Percentiles rank a stretch among this genome's conserved stretches.
Conservation (phyloP, 2,329 filamentous ascomycete genomes). For the Penicillium sp. region DNA sequence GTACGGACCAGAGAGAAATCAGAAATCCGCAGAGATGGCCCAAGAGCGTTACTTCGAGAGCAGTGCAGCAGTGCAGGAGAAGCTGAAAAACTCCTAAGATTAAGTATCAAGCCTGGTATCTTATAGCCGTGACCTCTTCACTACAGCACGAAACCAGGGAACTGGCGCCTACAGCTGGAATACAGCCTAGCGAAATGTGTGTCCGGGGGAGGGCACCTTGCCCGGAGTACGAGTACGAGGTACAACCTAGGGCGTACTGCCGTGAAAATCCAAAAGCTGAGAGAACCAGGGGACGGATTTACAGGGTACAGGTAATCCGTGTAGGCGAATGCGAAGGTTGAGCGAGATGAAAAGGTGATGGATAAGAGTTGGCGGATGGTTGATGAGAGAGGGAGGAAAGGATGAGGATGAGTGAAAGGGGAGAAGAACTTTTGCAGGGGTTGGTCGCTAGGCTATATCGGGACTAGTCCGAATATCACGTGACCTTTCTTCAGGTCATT, state of each 20-base stretch:
- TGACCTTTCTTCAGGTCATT: too few relatives aligned
- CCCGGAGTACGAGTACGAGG: conserved; percentile 35
- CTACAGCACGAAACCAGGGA: conserved; percentile 35
- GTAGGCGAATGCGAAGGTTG: background rate
- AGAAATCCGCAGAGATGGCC: background rate
- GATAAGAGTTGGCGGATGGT: conserved; percentile 4
- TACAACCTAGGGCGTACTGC: conserved; percentile 30
- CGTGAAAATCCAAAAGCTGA: conserved; percentile 15
- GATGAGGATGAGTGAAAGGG: background rate
- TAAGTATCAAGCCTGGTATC: conserved; percentile 7
- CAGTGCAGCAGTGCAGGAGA: background rate
- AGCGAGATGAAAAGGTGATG: conserved; percentile 8
- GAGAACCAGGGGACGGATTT: conserved; percentile 20
- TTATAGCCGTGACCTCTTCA: conserved; percentile 31
- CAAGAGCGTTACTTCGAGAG: conserved; percentile 6
- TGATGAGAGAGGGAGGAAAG: conserved; percentile 6
- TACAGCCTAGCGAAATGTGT: conserved; percentile 35
- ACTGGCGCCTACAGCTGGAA: conserved; percentile 38
- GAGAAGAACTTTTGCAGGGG: conserved; percentile 7
- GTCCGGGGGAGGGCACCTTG: conserved; percentile 21
- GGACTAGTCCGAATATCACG: too few relatives aligned
- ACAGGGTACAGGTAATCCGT: conserved; percentile 22
- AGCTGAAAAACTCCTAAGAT: conserved; percentile 6
- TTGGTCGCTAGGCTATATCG: conserved; percentile 2
- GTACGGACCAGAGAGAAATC: background rate